phyloP scores from a whole-genome alignment of 768 basidiomycete genomes.

The Filobasidium floriforme region DNA sequence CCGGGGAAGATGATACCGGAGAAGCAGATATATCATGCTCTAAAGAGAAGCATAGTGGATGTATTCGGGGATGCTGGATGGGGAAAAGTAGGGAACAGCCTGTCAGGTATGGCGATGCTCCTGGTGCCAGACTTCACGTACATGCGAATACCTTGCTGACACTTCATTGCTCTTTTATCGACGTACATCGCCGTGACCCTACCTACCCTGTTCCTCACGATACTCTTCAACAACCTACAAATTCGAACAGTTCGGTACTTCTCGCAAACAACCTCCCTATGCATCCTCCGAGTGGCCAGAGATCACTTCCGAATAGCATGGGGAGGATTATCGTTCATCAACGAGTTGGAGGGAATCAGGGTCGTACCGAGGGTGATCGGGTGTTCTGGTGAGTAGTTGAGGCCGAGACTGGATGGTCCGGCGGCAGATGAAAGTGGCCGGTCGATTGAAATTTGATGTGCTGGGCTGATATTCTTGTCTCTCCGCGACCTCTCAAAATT shows the following conservation, averaged over 20 bases:
- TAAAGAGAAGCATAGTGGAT: slow-evolving; percentile 19
- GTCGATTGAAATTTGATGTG: background rate
- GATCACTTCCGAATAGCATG: slow-evolving; percentile 20
- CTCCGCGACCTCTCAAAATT: background rate
- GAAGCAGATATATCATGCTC: slow-evolving; percentile 21
- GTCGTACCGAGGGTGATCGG: slow-evolving; percentile 17
- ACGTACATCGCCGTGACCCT: background rate
- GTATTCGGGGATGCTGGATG: slow-evolving; percentile 22
- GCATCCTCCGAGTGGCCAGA: slow-evolving; percentile 23
- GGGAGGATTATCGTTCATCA: slow-evolving; percentile 17
- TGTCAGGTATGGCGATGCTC: slow-evolving; percentile 14
- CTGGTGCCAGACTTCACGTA: too few species aligned
- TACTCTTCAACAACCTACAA: background rate
- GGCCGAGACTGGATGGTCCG: background rate
- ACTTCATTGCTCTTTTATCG: background rate
- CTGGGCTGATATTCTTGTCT: background rate
- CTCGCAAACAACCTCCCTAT: slow-evolving; percentile 22
- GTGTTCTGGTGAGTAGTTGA: slow-evolving; percentile 14
- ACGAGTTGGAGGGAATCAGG: slow-evolving; percentile 14
- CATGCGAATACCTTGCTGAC: background rate
- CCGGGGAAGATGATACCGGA: slow-evolving; percentile 13
- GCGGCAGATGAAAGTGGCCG: background rate
- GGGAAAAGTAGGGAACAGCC: slow-evolving; percentile 20
- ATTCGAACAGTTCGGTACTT: slow-evolving; percentile 18
- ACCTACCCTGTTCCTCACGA: background rate